Conservation (phyloP, 2,329 filamentous ascomycete species). For the Exophiala bonariae region DNA sequence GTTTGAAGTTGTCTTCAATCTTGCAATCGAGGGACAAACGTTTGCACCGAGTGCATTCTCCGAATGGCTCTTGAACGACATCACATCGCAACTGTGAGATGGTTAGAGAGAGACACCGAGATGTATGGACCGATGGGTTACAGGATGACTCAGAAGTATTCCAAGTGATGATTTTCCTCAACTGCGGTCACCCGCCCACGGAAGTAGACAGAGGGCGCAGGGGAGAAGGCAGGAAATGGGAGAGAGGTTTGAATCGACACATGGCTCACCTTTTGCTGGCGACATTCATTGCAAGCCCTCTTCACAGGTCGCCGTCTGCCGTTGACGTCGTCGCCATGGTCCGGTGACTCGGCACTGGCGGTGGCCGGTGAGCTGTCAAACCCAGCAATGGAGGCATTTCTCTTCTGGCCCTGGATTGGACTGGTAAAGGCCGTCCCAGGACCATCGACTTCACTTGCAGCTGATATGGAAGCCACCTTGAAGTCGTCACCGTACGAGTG, state of each 20-base stretch:
- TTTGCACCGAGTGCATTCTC: conserved; percentile 61
- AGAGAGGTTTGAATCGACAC: not conserved
- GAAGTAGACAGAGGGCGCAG: conserved; percentile 4
- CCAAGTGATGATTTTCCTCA: not conserved
- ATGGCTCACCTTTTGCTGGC: conserved; percentile 65
- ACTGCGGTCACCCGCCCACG: too few relatives aligned
- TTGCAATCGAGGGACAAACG: conserved; percentile 65
- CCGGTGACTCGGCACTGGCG: conserved; percentile 35
- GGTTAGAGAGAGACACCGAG: conserved; percentile 15
- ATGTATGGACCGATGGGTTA: not conserved
- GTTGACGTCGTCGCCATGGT: conserved; percentile 16
- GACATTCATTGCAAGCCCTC: conserved; percentile 68
- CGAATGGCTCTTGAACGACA: conserved; percentile 64
- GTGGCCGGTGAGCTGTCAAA: conserved; percentile 47
- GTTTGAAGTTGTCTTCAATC: conserved; percentile 69
- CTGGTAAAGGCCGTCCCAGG: conserved; percentile 28
- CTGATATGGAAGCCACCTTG: conserved; percentile 26
- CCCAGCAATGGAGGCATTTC: conserved; percentile 43
- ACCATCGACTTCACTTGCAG: conserved; percentile 17
- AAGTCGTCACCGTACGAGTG: conserved; percentile 16
- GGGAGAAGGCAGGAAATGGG: conserved; percentile 1
- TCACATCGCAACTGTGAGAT: conserved; percentile 62
- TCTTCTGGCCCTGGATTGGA: conserved; percentile 37
- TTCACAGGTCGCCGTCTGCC: conserved; percentile 53
- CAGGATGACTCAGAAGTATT: conserved; percentile 16